phyloP scores from a whole-genome alignment of 345 rosid genomes.

The Populus euphratica region DNA sequence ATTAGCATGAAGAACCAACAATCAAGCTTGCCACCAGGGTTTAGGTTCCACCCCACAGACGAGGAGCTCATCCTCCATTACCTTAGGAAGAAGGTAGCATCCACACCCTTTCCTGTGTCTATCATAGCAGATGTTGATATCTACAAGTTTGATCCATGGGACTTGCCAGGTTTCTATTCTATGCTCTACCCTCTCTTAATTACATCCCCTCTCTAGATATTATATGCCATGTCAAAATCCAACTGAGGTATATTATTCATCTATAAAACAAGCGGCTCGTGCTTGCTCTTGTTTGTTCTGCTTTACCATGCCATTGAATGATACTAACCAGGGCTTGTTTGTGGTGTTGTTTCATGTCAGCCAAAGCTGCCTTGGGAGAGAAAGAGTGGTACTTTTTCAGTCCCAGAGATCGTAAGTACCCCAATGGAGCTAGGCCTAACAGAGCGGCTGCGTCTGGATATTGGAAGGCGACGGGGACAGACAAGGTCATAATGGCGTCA shows the following conservation, averaged over 20 bases:
- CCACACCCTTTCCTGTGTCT: constrained; percentile 63
- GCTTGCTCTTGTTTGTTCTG: background rate
- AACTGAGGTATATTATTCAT: background rate
- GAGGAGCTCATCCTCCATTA: constrained; percentile 96
- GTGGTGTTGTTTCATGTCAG: constrained; percentile 30
- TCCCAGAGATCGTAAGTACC: constrained; percentile 95
- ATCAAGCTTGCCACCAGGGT: constrained; percentile 83
- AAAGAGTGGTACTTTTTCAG: constrained; percentile 99
- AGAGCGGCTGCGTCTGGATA: constrained; percentile 95
- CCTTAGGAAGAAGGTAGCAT: constrained; percentile 59
- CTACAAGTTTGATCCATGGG: constrained; percentile 96
- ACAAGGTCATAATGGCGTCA: constrained; percentile 58
- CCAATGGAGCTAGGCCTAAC: constrained; percentile 94
- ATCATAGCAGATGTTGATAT: constrained; percentile 92
- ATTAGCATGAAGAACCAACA: constrained; percentile 60
- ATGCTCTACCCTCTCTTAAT: background rate
- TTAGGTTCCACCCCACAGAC: constrained; percentile 96
- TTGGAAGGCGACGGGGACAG: constrained; percentile 98
- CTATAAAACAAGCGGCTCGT: background rate
- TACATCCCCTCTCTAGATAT: background rate
- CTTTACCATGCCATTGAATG: background rate
- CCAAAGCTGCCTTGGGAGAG: constrained; percentile 75
- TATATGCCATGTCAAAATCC: too few species aligned
- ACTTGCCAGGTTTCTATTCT: constrained; percentile 57
- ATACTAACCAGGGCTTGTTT: background rate